Conservation (phyloP, 1,139 yeast genomes). For the Protomyces inundatus region DNA sequence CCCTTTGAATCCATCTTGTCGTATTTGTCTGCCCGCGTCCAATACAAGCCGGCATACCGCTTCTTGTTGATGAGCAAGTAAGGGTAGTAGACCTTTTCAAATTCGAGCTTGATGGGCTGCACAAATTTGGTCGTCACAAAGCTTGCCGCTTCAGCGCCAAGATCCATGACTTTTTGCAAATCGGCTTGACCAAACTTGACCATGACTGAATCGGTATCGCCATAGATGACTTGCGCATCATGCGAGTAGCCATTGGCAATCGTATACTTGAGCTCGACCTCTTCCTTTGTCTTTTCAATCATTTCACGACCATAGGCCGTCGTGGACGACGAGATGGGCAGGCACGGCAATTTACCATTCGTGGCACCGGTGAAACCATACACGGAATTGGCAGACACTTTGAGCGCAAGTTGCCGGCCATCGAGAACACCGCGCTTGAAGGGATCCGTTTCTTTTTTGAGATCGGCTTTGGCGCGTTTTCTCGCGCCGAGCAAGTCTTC, state of each 20-base stretch:
- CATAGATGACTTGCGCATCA: constrained; percentile 89
- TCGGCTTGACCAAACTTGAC: constrained; percentile 90
- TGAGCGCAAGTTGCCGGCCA: constrained; percentile 94
- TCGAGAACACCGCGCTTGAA: constrained; percentile 88
- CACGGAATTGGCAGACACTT: constrained; percentile 95
- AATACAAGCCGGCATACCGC: constrained; percentile 92
- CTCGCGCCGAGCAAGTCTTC: constrained; percentile 86
- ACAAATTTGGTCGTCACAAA: constrained; percentile 72
- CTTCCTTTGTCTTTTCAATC: constrained; percentile 87
- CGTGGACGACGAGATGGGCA: constrained; percentile 91
- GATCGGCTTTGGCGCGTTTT: constrained; percentile 83
- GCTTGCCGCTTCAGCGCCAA: constrained; percentile 93
- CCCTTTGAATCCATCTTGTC: constrained; percentile 99
- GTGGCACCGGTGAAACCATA: constrained; percentile 99
- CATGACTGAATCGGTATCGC: constrained; percentile 99
- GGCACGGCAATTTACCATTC: constrained; percentile 90
- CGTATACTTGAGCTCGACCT: constrained; percentile 73
- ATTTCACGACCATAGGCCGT: constrained; percentile 95
- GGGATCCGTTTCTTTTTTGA: constrained; percentile 90
- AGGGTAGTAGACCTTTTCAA: constrained; percentile 95
- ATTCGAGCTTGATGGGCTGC: constrained; percentile 87
- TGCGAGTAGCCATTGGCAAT: constrained; percentile 72
- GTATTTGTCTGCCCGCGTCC: constrained; percentile 85
- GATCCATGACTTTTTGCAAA: constrained; percentile 73
- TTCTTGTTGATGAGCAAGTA: constrained; percentile 89